Conservation (phyloP, 495 filamentous ascomycete genomes). For the Neurospora sp. region DNA sequence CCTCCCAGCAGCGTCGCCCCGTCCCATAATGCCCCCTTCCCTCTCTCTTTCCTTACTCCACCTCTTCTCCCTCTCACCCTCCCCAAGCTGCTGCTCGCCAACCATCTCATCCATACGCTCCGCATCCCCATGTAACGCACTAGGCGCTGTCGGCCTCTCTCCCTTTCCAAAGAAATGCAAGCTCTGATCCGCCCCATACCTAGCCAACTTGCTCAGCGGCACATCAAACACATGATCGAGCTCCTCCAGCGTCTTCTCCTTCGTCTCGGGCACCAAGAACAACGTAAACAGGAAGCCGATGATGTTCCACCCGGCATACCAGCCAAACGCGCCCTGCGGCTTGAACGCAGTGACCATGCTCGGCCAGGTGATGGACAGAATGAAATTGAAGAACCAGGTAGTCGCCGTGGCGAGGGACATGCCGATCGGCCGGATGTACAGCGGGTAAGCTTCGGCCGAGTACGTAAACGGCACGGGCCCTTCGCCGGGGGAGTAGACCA, state of each 20-base stretch:
- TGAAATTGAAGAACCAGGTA: slow-evolving; percentile 60
- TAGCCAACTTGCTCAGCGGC: neutral
- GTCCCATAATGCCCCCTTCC: neutral
- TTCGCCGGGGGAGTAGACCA: slow-evolving; percentile 70
- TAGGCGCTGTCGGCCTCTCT: neutral
- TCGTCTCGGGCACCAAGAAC: slow-evolving; percentile 71
- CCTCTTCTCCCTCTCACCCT: neutral
- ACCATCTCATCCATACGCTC: neutral
- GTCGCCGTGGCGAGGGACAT: slow-evolving; percentile 62
- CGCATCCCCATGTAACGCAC: neutral
- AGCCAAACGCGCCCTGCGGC: slow-evolving; percentile 52
- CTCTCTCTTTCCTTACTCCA: neutral
- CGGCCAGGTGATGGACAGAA: slow-evolving; percentile 60
- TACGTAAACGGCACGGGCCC: slow-evolving; percentile 81
- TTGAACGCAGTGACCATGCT: slow-evolving; percentile 42
- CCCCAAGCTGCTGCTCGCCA: neutral
- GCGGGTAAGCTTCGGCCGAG: slow-evolving; percentile 68
- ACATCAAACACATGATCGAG: slow-evolving; percentile 44
- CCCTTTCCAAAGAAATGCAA: neutral
- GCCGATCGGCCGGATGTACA: slow-evolving; percentile 61
- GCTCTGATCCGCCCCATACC: slow-evolving; percentile 1
- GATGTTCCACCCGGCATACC: slow-evolving; percentile 62
- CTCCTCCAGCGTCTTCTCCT: slow-evolving; percentile 68
- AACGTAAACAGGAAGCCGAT: slow-evolving; percentile 60
- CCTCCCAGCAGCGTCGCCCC: neutral